Percentiles rank a stretch among this genome's conserved stretches.
These are phyloP conservation scores for Ambrosia artemisiifolia DNA, from an alignment of 129 eudicot species.

Conservation along the genomic window DNA sequence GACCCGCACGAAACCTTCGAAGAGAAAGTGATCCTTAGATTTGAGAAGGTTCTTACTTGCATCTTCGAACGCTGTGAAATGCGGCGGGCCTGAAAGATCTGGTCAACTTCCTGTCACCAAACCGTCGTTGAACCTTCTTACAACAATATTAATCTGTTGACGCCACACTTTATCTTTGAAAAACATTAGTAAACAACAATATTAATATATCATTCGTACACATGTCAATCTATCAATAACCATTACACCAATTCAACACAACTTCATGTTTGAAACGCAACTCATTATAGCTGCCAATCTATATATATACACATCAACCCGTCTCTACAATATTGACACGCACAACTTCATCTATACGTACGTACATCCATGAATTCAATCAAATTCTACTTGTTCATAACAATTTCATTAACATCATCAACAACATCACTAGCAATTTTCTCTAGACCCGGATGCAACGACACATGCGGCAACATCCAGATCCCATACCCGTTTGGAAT, in stretches of 20 bases:
- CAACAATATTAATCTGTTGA: background rate
- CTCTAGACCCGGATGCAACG: constrained; percentile 30
- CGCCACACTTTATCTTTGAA: background rate
- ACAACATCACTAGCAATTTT: constrained; percentile 7
- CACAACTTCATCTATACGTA: background rate
- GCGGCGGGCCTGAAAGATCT: background rate
- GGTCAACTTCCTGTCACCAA: background rate
- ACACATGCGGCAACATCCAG: constrained; percentile 11
- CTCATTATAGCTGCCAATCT: constrained; percentile 3
- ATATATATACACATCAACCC: background rate
- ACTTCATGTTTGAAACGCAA: constrained; percentile 20
- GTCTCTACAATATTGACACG: background rate
- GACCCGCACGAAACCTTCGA: too few relatives aligned
- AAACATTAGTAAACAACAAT: constrained; percentile 7
- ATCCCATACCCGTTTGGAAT: constrained; percentile 27
- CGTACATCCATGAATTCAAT: constrained; percentile 5
- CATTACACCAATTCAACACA: background rate
- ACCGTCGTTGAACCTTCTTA: background rate
- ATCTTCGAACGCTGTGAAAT: background rate
- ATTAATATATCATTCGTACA: background rate
- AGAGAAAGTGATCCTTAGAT: too few relatives aligned
- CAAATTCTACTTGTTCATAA: background rate
- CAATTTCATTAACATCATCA: background rate
- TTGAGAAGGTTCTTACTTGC: background rate
- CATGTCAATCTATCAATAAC: background rate